A percentile compares a stretch with the other conserved stretches of the same genome.
Conservation (phyloP, 2,329 filamentous ascomycete genomes). For the Apiospora arundinis region DNA sequence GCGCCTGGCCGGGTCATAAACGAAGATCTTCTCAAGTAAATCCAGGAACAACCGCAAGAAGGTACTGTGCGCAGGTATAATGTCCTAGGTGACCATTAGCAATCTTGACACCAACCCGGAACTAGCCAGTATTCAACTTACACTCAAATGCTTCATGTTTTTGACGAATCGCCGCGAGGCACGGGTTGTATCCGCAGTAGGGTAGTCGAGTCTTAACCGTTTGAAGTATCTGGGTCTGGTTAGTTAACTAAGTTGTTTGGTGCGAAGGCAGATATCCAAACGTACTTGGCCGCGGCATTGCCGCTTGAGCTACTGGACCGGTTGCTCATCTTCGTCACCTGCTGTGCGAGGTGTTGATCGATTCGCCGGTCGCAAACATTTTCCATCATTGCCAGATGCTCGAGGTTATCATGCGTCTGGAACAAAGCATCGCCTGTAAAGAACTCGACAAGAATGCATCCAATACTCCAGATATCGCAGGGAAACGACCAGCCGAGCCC, state of each 20-base stretch:
- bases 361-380: constrained; percentile 67
- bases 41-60: constrained; percentile 70
- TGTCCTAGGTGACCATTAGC: constrained; percentile 55
- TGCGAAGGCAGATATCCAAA: constrained; percentile 36
- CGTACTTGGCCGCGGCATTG: constrained; percentile 69
- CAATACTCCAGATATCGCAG: constrained; percentile 78
- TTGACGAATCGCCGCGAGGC: constrained; percentile 72
- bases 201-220: constrained; percentile 69
- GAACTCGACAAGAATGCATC: constrained; percentile 75
- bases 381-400: constrained; percentile 80
- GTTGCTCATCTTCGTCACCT: constrained; percentile 62
- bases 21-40: constrained; percentile 69
- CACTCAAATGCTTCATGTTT: constrained; percentile 72
- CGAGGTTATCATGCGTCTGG: constrained; percentile 75
- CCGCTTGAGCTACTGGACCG: constrained; percentile 61
- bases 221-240: constrained; percentile 65
- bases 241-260: constrained; percentile 11
- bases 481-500: constrained; percentile 75
- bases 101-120: background rate
- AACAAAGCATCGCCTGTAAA: constrained; percentile 75
- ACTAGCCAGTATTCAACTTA: constrained; percentile 45
- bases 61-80: constrained; percentile 64
- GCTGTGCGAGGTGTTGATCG: constrained; percentile 63
- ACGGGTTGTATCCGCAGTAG: constrained; percentile 66
- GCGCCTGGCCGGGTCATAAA: constrained; percentile 69